Base-by-base conservation (phyloP, 352 stramenopile genomes). In the Aphanomyces cochlioides region DNA sequence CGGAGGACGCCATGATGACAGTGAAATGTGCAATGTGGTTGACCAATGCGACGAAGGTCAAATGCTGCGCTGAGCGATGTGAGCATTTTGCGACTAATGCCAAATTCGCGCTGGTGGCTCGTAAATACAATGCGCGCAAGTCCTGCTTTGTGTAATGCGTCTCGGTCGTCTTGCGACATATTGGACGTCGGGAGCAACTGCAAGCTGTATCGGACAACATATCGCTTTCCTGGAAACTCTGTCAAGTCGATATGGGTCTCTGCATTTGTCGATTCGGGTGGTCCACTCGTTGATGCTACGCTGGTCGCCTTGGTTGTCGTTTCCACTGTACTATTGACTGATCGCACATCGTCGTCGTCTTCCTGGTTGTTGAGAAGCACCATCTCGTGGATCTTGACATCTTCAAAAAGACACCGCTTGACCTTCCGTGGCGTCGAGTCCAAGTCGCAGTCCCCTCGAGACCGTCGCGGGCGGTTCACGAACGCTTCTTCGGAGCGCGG, bases 121-220 rank as follows among this genome's bases (percentile, higher is more conserved):
- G 28, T 28, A 28, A 28, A 28, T 28, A 28, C 28, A 28, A 28
- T 28, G 28, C 28, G 37, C 50, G 7, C 50, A 1, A 61, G 54
- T 6, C 36, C 17, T 28, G 19, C 8, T 37, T 7, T 37, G 28
- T 61, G n/a, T 7, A 61, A 37, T 7, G 8, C 17, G 6, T 17
- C 7, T 8, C 54, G 54, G 6, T 40, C 34, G 54, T 6, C 5
- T 12, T 3, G 7, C 28, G 15, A 13, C 54, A 61, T 40, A 5
- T 61, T 61, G 5, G 4, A 28, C 3, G n/a, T 34, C 4, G 64
- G 64, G 34, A 63, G 43, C 5, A 70, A 40, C 4, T 64, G n/a
- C 13, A 70, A 38, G 5, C 19, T 47, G 21, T 21, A 70, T 6
- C 53, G 40, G 5, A 1, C 13, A 8, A 41, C n/a, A 6, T 59